Base-by-base conservation (phyloP, 2,329 filamentous ascomycete species). In the Fusarium chaquense region DNA sequence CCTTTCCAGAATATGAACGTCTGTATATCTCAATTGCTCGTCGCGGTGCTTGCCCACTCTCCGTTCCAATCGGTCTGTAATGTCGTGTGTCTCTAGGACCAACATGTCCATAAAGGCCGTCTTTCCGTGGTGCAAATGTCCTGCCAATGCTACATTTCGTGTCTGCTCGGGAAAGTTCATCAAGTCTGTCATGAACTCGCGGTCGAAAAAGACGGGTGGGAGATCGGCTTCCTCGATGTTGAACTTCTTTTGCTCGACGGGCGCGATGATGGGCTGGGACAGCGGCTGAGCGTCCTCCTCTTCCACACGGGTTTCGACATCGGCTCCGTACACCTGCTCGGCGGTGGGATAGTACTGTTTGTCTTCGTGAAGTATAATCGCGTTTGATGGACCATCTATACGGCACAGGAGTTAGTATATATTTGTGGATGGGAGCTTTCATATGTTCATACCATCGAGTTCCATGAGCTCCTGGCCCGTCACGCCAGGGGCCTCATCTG, bases 331-430 rank as follows among this genome's bases (percentile, higher is more conserved):
- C 43, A 97, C 90, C 80, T 99, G 96, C 77, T 95, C 91, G 59
- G 96, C 96, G n/a, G 94, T 97, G 32, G 96, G 96, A 78, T 99
- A 99, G 81, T 99, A 99, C 79, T 98, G 96, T 81, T 99, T 99
- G 83, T 99, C 96, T 85, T 99, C 96, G 82, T 99, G 96, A 46
- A 99, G 87, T 61, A 99, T 88, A n/a, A 99, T 94, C 53, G 96
- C 95, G 80, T 98, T 99, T 7, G 94, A 98, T 5, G 95, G 93
- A 16, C 92, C 94, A 79, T 93, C 89, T 87, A 70, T 66, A 59
- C 50, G 40, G 53, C 43, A 41, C 49, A 64, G 15, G 61, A 63
- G 57, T 65, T 59, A 52, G 44, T 15, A 26, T 20, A 55, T 18
- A 18, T 71, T 41, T 62, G 41, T 26, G 28, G 49, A 36, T 13